Percentiles rank a stretch among this genome's conserved stretches.
phyloP scores from a whole-genome alignment of 495 filamentous ascomycete species.

The Penicillium ochrochloron region DNA sequence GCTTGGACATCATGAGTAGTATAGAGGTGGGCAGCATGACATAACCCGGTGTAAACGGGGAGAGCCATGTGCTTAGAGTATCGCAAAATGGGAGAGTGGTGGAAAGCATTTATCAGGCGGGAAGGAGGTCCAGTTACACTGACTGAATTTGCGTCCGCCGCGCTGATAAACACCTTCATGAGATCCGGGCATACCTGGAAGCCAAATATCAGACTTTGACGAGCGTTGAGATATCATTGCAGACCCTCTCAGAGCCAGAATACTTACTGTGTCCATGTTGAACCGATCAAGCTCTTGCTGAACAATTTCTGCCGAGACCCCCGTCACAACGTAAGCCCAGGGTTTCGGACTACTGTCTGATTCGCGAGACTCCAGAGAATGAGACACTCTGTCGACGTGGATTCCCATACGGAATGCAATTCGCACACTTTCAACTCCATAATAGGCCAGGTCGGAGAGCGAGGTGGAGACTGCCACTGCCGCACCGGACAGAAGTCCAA shows the following conservation, averaged over 20 bases:
- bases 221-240: no score
- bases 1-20: background rate
- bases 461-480: slow-evolving; percentile 42
- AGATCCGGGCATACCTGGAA: slow-evolving; percentile 11
- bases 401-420: slow-evolving; percentile 46
- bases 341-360: slow-evolving; percentile 25
- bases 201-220: background rate
- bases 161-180: slow-evolving; percentile 47
- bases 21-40: slow-evolving; percentile 19
- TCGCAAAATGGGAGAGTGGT: slow-evolving; percentile 35
- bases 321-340: slow-evolving; percentile 50
- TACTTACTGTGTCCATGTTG: slow-evolving; percentile 24
- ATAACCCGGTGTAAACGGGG: slow-evolving; percentile 16
- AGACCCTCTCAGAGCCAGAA: background rate
- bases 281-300: slow-evolving; percentile 41
- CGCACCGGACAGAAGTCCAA: slow-evolving; percentile 42
- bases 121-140: slow-evolving; percentile 51
- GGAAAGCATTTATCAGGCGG: slow-evolving; percentile 38
- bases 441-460: slow-evolving; percentile 24
- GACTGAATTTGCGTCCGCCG: slow-evolving; percentile 36
- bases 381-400: slow-evolving; percentile 39
- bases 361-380: slow-evolving; percentile 37
- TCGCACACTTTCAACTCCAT: slow-evolving; percentile 38
- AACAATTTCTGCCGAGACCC: slow-evolving; percentile 34
- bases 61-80: slow-evolving; percentile 28